These are phyloP conservation scores for Clathrospora elynae DNA, from an alignment of 2,329 filamentous ascomycete species.

Conservation along the genomic window DNA sequence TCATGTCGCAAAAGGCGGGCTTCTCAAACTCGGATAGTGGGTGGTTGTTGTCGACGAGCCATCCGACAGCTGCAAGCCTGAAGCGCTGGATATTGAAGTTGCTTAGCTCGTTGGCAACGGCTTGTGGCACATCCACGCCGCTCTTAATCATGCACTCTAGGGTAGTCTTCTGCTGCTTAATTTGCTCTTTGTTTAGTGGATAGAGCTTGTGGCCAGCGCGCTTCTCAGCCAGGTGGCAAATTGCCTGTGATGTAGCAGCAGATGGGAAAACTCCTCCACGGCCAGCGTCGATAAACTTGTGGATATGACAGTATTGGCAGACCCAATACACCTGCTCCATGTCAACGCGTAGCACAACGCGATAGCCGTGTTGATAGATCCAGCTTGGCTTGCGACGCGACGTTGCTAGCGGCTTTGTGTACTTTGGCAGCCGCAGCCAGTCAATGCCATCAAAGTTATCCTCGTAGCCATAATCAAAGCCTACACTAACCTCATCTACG, in stretches of 20 bases:
- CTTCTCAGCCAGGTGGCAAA: not conserved
- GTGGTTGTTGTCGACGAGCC: constrained; percentile 7
- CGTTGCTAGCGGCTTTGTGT: constrained; percentile 2
- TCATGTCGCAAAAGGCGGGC: constrained; percentile 3
- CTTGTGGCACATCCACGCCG: not conserved
- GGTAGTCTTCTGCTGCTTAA: not conserved
- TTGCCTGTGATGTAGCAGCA: not conserved
- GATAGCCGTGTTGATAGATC: constrained; percentile 3
- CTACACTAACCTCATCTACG: not conserved
- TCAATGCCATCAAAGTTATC: constrained; percentile 7
- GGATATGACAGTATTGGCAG: constrained; percentile 5
- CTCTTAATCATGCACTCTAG: not conserved
- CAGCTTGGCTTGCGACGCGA: not conserved
- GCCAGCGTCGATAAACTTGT: constrained; percentile 4
- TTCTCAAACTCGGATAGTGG: constrained; percentile 5
- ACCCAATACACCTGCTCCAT: not conserved
- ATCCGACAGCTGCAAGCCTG: not conserved
- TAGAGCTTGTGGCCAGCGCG: not conserved
- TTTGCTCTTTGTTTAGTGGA: not conserved
- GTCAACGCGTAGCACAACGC: constrained; percentile 4
- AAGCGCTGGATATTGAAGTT: constrained; percentile 3
- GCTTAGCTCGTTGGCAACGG: constrained; percentile 3
- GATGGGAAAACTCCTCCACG: not conserved
- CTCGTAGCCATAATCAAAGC: constrained; percentile 1
- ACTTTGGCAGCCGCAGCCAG: constrained; percentile 2